Conservation (phyloP, 345 rosid species). For the Cardamine chenopodiifolia region DNA sequence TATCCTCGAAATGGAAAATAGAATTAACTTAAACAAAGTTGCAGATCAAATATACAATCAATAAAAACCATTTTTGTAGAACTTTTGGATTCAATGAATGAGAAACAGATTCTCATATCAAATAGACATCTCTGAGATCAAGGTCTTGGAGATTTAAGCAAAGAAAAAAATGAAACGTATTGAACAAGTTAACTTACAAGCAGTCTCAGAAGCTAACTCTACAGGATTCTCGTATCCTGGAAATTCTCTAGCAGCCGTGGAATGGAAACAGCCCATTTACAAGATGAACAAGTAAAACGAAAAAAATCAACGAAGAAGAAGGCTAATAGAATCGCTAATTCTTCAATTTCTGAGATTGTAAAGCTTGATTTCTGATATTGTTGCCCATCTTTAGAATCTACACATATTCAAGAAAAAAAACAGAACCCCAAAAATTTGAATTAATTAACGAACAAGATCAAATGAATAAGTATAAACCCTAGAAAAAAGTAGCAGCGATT, state of each 20-base stretch:
- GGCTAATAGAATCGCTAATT: not conserved
- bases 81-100: not conserved
- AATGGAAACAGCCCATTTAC: constrained; percentile 95
- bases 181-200: constrained; percentile 64
- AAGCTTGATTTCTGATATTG: constrained; percentile 18
- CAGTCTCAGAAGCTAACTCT: constrained; percentile 87
- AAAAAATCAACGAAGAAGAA: constrained; percentile 14
- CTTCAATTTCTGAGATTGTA: not conserved
- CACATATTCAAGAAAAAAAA: not conserved
- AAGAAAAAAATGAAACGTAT: constrained; percentile 23
- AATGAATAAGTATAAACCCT: constrained; percentile 19
- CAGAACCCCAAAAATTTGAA: not conserved
- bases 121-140: no score
- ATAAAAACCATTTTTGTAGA: not conserved
- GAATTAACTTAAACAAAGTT: not conserved
- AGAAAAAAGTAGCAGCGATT: not conserved
- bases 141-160: not conserved
- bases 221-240: constrained; percentile 86
- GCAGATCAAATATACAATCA: not conserved
- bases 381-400: constrained; percentile 27
- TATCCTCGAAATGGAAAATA: no score
- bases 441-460: not conserved
- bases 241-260: constrained; percentile 66
- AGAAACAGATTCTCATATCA: not conserved
- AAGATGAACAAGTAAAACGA: constrained; percentile 29